Conservation (phyloP, 257 asterid species). For the Linderniella brevidens region DNA sequence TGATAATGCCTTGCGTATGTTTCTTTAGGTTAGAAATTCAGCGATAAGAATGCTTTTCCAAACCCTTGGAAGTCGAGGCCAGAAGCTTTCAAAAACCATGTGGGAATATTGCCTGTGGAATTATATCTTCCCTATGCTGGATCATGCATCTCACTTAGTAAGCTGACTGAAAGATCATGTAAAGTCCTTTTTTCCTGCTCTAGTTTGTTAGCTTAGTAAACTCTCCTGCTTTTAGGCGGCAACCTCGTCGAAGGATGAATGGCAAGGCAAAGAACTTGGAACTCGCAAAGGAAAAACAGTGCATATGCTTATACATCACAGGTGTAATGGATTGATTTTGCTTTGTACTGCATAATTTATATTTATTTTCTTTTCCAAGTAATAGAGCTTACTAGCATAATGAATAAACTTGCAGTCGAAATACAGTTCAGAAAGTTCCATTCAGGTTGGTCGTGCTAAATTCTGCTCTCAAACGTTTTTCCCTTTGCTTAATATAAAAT, state of each 20-base stretch:
- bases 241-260: slow-evolving; percentile 94
- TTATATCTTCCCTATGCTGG: slow-evolving; percentile 78
- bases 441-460: slow-evolving; percentile 29
- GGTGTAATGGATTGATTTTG: slow-evolving; percentile 27
- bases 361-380: slow-evolving; percentile 7
- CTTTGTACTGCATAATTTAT: slow-evolving; percentile 6
- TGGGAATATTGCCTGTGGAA: slow-evolving; percentile 93
- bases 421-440: slow-evolving; percentile 94
- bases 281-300: slow-evolving; percentile 93
- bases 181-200: slow-evolving; percentile 8
- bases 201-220: slow-evolving; percentile 14
- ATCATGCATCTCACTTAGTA: slow-evolving; percentile 90
- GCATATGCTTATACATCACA: slow-evolving; percentile 98
- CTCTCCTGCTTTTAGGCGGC: slow-evolving; percentile 58
- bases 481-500: background rate
- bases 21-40: slow-evolving; percentile 78
- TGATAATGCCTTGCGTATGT: slow-evolving; percentile 11
- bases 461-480: slow-evolving; percentile 1
- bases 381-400: slow-evolving; percentile 7
- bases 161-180: slow-evolving; percentile 11
- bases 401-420: slow-evolving; percentile 50
- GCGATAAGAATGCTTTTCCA: slow-evolving; percentile 94
- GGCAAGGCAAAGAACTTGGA: slow-evolving; percentile 99
- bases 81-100: slow-evolving; percentile 76
- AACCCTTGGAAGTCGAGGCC: slow-evolving; percentile 96